Evolutionary conservation across 1,284 basidiomycete species (phyloP), one percentile per base, ranked within the genome.

Genomic region (Fomitiporia mediterranea): DNA sequence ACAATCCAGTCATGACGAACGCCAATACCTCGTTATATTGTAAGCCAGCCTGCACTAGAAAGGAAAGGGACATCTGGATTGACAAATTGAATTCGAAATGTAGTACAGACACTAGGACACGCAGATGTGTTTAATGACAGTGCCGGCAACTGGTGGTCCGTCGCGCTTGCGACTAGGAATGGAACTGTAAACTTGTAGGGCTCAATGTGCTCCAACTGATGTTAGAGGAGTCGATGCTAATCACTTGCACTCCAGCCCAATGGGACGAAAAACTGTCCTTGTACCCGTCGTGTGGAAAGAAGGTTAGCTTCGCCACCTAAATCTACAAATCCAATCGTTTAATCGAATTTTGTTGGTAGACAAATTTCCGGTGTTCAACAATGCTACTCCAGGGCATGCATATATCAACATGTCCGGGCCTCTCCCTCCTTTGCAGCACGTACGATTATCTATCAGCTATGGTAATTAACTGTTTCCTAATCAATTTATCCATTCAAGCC

Each of bases 201-300:
- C 25, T 6, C 42, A 1, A 23, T 25, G 27, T 13, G 42, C 27
- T 4, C 7, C 42, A 11, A 23, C 42, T n/a, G n/a, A 11, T 13
- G n/a, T 8, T 11, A 15, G 2, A 52, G 38, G 11, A 44, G 2
- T 15, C 9, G 9, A 21, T 43, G 19, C 28, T 51, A 19, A 11
- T 23, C 15, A 19, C 23, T 40, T 5, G 8, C 27, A 19, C 27
- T 32, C 11, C 37, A 55, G 47, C 51, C 52, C 37, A 25, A 56
- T 60, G 72, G 74, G 74, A n/a, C 66, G 74, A 27, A 73, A 76
- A 57, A 74, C 74, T 1, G 73, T 72, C 59, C 60, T 76, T 30
- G 74, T 74, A 51, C 73, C 74, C 1, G 71, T 76, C 0, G 70
- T 68, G 5, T 76, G 73, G 73, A 65, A 70, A 56, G 63, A 68